A percentile compares a stretch with the other conserved stretches of the same genome.
phyloP scores from a whole-genome alignment of 139 green algal genomes.

The Chlamydomonas incerta region DNA sequence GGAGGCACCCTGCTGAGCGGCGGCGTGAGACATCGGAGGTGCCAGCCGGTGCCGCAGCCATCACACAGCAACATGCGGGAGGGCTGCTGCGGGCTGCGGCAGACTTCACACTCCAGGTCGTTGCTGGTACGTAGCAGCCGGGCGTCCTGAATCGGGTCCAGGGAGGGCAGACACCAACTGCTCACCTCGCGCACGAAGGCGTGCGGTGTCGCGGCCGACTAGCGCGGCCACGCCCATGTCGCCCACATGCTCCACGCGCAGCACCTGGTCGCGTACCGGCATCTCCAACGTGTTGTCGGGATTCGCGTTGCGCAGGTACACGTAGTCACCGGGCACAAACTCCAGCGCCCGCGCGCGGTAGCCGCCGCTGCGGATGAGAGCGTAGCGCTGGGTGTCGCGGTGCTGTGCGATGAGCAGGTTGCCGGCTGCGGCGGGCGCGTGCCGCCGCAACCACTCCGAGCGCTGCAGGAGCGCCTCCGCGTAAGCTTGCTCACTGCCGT shows the following conservation, averaged over 20 bases:
- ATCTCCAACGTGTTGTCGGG: constrained; percentile 12
- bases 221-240: not conserved
- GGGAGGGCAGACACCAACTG: not conserved
- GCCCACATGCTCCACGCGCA: too few relatives aligned
- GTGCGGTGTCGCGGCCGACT: not conserved
- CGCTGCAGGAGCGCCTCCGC: not conserved
- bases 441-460: not conserved
- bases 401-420: constrained; percentile 51
- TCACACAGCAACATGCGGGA: constrained; percentile 52
- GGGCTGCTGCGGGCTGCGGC: constrained; percentile 4
- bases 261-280: not conserved
- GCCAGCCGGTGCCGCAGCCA: constrained; percentile 47
- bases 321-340: constrained; percentile 34
- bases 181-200: not conserved
- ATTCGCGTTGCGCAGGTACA: constrained; percentile 13
- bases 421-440: not conserved
- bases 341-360: not conserved
- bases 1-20: constrained; percentile 23
- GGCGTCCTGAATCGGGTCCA: not conserved
- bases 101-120: constrained; percentile 21
- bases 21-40: constrained; percentile 45
- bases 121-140: not conserved
- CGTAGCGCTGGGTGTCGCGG: constrained; percentile 34
- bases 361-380: not conserved
- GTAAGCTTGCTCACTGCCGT: not conserved